phyloP scores from a whole-genome alignment of 1,139 yeast species.

The Hansenula lynferdii region DNA sequence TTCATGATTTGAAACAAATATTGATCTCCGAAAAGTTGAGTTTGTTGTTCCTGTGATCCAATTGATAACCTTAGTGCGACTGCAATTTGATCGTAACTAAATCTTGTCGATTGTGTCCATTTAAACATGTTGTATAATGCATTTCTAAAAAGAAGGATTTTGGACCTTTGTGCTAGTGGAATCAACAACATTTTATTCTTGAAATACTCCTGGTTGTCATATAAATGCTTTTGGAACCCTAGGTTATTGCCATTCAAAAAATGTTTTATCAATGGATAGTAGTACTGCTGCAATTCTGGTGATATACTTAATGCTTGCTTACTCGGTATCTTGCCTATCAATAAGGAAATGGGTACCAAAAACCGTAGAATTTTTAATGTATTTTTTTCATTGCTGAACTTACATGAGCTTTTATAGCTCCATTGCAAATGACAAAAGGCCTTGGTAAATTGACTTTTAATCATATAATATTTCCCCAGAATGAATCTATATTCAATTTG shows the following conservation, averaged over 20 bases:
- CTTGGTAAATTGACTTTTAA: conserved; percentile 50
- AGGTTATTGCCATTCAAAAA: conserved; percentile 38
- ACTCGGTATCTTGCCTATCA: conserved; percentile 47
- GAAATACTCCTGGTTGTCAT: conserved; percentile 32
- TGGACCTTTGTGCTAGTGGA: conserved; percentile 35
- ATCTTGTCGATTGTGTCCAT: conserved; percentile 5
- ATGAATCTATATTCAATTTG: conserved; percentile 64
- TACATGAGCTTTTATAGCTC: conserved; percentile 46
- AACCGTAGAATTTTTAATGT: conserved; percentile 32
- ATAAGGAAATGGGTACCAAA: conserved; percentile 52
- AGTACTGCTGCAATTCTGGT: conserved; percentile 33
- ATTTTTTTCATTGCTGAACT: conserved; percentile 33
- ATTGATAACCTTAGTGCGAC: conserved; percentile 12
- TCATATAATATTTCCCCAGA: conserved; percentile 60
- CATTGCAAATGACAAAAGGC: conserved; percentile 58
- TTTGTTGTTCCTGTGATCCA: conserved; percentile 11
- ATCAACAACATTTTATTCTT: conserved; percentile 33
- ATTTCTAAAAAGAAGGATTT: conserved; percentile 43
- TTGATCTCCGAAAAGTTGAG: conserved; percentile 8
- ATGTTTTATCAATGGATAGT: conserved; percentile 31
- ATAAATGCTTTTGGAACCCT: conserved; percentile 29
- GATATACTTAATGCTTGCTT: conserved; percentile 23
- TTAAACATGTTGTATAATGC: conserved; percentile 29
- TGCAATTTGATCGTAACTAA: conserved; percentile 8
- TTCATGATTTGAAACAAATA: conserved; percentile 14